phyloP scores from a whole-genome alignment of 1,284 basidiomycete genomes.

The Pseudozyma tsukubaensis region DNA sequence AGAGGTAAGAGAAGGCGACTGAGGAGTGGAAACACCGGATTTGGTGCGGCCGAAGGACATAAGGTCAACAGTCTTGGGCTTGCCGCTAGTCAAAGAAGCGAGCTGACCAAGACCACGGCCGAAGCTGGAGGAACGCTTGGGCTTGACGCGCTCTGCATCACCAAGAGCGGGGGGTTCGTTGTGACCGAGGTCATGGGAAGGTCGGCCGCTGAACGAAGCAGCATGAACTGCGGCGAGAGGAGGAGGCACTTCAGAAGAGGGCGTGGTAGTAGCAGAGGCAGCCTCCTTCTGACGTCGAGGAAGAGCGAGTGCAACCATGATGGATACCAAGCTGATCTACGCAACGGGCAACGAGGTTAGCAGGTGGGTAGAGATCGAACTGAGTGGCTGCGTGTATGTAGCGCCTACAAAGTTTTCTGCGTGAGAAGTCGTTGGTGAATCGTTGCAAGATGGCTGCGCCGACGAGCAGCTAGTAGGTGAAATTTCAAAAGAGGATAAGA shows the following conservation, averaged over 20 bases:
- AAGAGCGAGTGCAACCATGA: constrained; percentile 45
- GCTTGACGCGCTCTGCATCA: constrained; percentile 40
- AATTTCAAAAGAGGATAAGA: background rate
- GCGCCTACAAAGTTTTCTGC: constrained; percentile 2
- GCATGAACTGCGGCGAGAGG: constrained; percentile 25
- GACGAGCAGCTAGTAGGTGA: background rate
- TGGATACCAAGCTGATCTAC: background rate
- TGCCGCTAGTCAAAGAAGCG: constrained; percentile 47
- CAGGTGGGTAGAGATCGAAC: background rate
- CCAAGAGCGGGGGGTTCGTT: constrained; percentile 1
- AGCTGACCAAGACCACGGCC: constrained; percentile 56
- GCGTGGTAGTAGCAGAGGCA: constrained; percentile 12
- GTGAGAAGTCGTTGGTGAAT: background rate
- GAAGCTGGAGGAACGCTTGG: constrained; percentile 59
- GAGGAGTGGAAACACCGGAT: constrained; percentile 42
- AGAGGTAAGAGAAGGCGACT: constrained; percentile 14
- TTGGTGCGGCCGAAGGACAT: constrained; percentile 42
- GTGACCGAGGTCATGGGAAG: constrained; percentile 29
- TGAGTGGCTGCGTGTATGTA: constrained; percentile 27
- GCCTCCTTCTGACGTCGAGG: constrained; percentile 43
- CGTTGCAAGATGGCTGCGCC: background rate
- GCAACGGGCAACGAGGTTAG: background rate
- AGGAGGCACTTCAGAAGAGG: constrained; percentile 34
- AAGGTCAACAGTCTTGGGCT: constrained; percentile 51
- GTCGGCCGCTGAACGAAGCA: constrained; percentile 15